A percentile compares a stretch with the other conserved stretches of the same genome.
These are phyloP conservation scores for Hylodesmum podocarpum DNA, from an alignment of 306 rosid species.

Conservation along the genomic window DNA sequence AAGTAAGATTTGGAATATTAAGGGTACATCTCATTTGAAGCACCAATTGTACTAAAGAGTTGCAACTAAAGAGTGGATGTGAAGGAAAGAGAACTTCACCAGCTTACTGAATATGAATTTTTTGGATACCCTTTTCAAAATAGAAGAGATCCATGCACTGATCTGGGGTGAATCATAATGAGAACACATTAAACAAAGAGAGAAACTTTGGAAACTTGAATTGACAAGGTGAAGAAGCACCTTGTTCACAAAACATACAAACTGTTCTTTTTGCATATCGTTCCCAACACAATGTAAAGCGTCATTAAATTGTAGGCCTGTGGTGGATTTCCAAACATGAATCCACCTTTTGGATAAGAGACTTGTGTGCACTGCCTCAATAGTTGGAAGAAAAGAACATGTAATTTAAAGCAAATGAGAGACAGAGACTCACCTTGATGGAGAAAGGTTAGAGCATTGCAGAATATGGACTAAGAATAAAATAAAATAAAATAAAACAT, in stretches of 20 bases:
- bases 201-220: slow-evolving; percentile 29
- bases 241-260: slow-evolving; percentile 25
- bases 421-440: background rate
- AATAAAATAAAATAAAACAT: background rate
- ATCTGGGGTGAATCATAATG: slow-evolving; percentile 29
- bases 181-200: slow-evolving; percentile 25
- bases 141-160: slow-evolving; percentile 31
- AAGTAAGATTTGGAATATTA: slow-evolving; percentile 5
- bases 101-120: slow-evolving; percentile 31
- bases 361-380: slow-evolving; percentile 16
- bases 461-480: background rate
- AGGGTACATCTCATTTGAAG: slow-evolving; percentile 34
- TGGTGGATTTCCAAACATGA: slow-evolving; percentile 22
- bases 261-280: slow-evolving; percentile 25
- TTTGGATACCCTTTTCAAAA: slow-evolving; percentile 14
- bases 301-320: slow-evolving; percentile 7
- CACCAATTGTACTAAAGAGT: slow-evolving; percentile 15
- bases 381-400: slow-evolving; percentile 22
- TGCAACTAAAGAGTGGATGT: slow-evolving; percentile 34
- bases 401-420: background rate
- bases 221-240: slow-evolving; percentile 24
- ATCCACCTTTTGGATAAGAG: slow-evolving; percentile 25
- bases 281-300: slow-evolving; percentile 9
- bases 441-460: background rate
- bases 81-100: slow-evolving; percentile 12